phyloP scores from a whole-genome alignment of 2,329 filamentous ascomycete species.

The Zymoseptoria ardabiliae region DNA sequence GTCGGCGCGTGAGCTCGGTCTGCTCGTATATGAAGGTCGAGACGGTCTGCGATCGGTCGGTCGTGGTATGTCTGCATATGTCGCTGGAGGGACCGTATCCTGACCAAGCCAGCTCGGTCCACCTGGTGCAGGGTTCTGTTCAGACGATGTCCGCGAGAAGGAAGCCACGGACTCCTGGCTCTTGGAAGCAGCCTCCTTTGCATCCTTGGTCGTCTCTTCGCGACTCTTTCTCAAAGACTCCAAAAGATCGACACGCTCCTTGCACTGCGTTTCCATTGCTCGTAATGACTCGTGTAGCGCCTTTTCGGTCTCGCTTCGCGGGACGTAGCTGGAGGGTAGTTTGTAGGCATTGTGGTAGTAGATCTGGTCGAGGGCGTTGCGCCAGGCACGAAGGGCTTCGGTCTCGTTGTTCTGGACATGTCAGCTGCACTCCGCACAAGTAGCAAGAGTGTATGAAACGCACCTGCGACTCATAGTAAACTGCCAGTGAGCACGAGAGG shows the following conservation, averaged over 20 bases:
- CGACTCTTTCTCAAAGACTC: conserved; percentile 67
- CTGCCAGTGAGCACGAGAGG: conserved; percentile 85
- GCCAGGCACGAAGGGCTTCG: conserved; percentile 88
- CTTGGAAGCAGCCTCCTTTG: conserved; percentile 18
- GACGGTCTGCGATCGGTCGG: conserved; percentile 30
- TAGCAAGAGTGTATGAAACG: conserved; percentile 12
- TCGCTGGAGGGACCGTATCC: conserved; percentile 73
- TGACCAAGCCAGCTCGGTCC: conserved; percentile 62
- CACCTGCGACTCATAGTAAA: conserved; percentile 93
- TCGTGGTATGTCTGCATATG: conserved; percentile 73
- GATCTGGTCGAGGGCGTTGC: conserved; percentile 78
- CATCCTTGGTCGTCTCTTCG: conserved; percentile 43
- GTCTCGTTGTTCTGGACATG: conserved; percentile 73
- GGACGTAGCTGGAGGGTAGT: conserved; percentile 59
- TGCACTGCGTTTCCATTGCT: conserved; percentile 82
- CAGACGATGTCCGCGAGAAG: conserved; percentile 5
- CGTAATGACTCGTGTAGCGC: conserved; percentile 73
- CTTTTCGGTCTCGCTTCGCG: conserved; percentile 74
- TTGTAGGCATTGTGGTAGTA: conserved; percentile 76
- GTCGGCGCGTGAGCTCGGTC: conserved; percentile 39
- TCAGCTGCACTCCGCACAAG: background rate
- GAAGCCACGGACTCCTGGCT: conserved; percentile 21
- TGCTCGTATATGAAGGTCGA: conserved; percentile 39
- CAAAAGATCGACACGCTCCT: conserved; percentile 83
- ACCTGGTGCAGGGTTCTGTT: conserved; percentile 2